These are phyloP conservation scores for Ceratobasidium sp. DNA, from an alignment of 1,284 basidiomycete species.

Conservation along the genomic window DNA sequence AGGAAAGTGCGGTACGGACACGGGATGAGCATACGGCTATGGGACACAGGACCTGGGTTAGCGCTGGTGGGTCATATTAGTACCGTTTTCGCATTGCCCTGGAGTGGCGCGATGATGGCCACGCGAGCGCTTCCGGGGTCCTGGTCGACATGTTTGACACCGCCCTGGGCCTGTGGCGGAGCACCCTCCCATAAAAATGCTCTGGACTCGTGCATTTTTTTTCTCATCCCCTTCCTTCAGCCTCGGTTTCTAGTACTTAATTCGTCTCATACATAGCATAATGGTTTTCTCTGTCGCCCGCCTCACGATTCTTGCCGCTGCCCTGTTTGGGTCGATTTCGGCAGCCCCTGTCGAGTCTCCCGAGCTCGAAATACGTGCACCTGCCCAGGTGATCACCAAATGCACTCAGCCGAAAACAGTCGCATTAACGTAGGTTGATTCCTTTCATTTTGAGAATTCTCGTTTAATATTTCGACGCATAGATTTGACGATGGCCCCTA, in stretches of 20 bases:
- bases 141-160: too few species aligned
- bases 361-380: constrained; percentile 3
- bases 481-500: constrained; percentile 47
- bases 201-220: not conserved
- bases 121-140: too few species aligned
- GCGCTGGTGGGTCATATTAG: too few species aligned
- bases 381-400: constrained; percentile 14
- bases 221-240: not conserved
- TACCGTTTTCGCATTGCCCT: too few species aligned
- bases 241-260: constrained; percentile 5
- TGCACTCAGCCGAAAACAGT: constrained; percentile 31
- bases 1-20: not conserved
- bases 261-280: not conserved
- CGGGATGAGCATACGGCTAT: not conserved
- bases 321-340: constrained; percentile 36
- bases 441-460: not conserved
- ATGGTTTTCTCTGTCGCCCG: constrained; percentile 30
- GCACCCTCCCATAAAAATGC: not conserved
- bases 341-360: constrained; percentile 20
- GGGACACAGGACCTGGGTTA: too few species aligned
- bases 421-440: constrained; percentile 18
- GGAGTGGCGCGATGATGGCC: too few species aligned
- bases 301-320: constrained; percentile 25
- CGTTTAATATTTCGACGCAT: not conserved
- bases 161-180: too few species aligned